Conservation (phyloP, 192 early-diverging fungal species). For the Gryganskiella cystojenkinii region DNA sequence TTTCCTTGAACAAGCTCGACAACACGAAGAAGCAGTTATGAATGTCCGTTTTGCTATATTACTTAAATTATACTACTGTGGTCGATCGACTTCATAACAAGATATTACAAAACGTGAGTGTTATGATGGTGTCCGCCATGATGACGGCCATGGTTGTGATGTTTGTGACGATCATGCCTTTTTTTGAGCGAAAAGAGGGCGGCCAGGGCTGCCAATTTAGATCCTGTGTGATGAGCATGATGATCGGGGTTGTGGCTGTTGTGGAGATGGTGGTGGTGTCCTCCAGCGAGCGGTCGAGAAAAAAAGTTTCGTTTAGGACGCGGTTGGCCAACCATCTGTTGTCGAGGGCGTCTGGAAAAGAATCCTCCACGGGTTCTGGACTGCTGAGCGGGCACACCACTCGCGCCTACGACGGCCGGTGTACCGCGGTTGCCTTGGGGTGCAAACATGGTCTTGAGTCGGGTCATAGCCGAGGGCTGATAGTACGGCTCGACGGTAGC, state of each 20-base stretch:
- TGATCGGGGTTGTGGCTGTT: too few species aligned
- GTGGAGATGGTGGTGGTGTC: too few species aligned
- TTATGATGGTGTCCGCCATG: not conserved
- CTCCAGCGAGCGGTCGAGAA: too few species aligned
- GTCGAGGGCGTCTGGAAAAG: not conserved
- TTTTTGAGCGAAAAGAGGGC: not conserved
- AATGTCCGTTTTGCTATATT: not conserved
- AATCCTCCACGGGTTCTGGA: not conserved
- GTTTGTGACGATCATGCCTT: not conserved
- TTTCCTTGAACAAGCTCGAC: not conserved
- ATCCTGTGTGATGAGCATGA: not conserved
- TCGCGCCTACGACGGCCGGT: not conserved
- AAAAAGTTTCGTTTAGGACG: not conserved
- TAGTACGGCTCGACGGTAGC: not conserved
- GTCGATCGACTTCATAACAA: not conserved
- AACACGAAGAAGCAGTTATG: not conserved
- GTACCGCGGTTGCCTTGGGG: not conserved
- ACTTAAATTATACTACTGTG: too few species aligned
- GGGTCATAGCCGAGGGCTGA: constrained; percentile 6
- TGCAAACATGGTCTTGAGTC: constrained; percentile 14
- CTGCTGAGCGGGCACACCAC: not conserved
- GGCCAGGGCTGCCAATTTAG: not conserved
- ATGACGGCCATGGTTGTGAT: not conserved
- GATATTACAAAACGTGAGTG: not conserved
- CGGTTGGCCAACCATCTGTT: not conserved